Conservation (phyloP, 2,329 filamentous ascomycete species). For the Aspergillus fischeri region DNA sequence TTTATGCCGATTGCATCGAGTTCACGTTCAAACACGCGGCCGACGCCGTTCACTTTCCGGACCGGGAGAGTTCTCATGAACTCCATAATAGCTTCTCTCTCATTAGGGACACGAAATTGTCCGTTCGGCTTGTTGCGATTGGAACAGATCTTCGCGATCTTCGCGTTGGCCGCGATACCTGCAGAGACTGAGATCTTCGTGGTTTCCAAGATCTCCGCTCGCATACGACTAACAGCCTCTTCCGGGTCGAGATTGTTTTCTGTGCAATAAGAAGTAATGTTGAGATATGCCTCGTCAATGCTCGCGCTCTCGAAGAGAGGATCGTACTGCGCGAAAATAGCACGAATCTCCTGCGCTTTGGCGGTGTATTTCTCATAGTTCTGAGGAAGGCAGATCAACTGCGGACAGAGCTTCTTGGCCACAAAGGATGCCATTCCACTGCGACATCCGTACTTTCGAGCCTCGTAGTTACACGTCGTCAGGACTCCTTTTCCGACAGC, state of each 20-base stretch:
- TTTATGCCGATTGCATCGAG: slow-evolving; percentile 81
- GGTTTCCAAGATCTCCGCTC: slow-evolving; percentile 68
- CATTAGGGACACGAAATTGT: slow-evolving; percentile 71
- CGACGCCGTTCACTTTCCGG: slow-evolving; percentile 92
- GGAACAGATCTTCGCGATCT: slow-evolving; percentile 90
- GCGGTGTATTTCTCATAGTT: slow-evolving; percentile 89
- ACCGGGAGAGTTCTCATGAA: slow-evolving; percentile 84
- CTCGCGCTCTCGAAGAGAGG: slow-evolving; percentile 87
- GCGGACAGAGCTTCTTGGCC: slow-evolving; percentile 86
- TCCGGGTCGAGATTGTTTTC: slow-evolving; percentile 65
- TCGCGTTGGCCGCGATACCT: slow-evolving; percentile 89
- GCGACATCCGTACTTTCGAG: slow-evolving; percentile 82
- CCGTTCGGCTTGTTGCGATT: slow-evolving; percentile 97
- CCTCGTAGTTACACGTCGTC: slow-evolving; percentile 80
- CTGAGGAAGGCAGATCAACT: slow-evolving; percentile 73
- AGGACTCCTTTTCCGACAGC: slow-evolving; percentile 75
- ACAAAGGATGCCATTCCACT: slow-evolving; percentile 97
- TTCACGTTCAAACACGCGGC: slow-evolving; percentile 87
- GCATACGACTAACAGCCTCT: slow-evolving; percentile 72
- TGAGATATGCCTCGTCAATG: slow-evolving; percentile 94
- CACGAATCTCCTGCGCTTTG: slow-evolving; percentile 83
- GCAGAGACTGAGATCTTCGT: slow-evolving; percentile 87
- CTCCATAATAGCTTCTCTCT: slow-evolving; percentile 69
- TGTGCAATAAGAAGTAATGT: slow-evolving; percentile 81
- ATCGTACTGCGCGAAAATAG: slow-evolving; percentile 82